Evolutionary conservation across 352 stramenopile species (phyloP).

Genomic region (Globisporangium sylvaticum): DNA sequence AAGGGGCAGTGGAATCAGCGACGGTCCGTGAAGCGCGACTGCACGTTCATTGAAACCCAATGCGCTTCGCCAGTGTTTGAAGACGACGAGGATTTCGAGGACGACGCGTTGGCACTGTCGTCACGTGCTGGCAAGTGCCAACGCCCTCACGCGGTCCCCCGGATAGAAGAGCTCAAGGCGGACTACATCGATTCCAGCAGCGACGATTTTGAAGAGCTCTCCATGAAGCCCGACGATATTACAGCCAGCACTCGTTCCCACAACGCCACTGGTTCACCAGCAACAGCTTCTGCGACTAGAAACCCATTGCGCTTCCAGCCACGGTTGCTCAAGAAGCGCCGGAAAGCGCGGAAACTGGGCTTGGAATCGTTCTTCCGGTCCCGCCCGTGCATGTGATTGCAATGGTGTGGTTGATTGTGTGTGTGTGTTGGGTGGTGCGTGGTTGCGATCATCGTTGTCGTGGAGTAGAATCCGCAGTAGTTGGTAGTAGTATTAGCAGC

Average conservation of each 20-base stretch:
- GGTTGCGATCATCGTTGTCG: background rate
- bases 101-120: background rate
- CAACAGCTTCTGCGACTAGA: background rate
- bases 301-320: conserved; percentile 12
- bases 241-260: background rate
- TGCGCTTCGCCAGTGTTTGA: conserved; percentile 2
- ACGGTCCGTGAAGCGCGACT: conserved; percentile 22
- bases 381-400: conserved; percentile 9
- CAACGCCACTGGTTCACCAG: background rate
- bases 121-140: conserved; percentile 1
- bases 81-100: conserved; percentile 5
- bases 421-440: background rate
- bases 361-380: conserved; percentile 14
- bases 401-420: background rate
- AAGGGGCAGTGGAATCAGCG: conserved; percentile 13
- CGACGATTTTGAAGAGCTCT: conserved; percentile 7
- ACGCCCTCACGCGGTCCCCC: background rate
- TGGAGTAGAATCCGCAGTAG: background rate
- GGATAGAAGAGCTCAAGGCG: conserved; percentile 17
- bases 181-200: conserved; percentile 14
- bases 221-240: background rate
- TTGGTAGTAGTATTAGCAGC: background rate
- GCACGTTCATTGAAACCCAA: conserved; percentile 16
- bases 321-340: conserved; percentile 16
- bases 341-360: conserved; percentile 13